Evolutionary conservation across 2,329 filamentous ascomycete genomes (phyloP).

Genomic region (Pseudogymnoascus sp.): DNA sequence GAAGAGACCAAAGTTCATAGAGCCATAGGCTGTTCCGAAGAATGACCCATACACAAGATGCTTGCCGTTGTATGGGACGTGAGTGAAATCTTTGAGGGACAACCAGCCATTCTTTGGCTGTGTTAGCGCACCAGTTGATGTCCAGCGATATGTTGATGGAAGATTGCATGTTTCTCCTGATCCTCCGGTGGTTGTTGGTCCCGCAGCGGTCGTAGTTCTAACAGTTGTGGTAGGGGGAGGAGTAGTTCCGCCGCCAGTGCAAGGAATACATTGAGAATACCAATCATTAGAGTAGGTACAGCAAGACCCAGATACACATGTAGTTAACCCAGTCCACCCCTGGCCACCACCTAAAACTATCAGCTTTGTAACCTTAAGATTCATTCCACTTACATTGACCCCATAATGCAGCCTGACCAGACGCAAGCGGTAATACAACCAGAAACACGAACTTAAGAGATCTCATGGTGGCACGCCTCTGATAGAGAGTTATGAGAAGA

Average conservation of each 20-base stretch:
- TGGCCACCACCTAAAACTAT: conserved; percentile 18
- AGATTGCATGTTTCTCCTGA: conserved; percentile 35
- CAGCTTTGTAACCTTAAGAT: background rate
- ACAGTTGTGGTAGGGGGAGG: background rate
- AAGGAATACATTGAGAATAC: conserved; percentile 19
- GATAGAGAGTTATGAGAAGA: background rate
- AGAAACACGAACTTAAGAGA: background rate
- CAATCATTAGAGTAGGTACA: conserved; percentile 20
- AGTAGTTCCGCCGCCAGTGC: conserved; percentile 9
- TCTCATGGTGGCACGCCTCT: background rate
- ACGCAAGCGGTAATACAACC: background rate
- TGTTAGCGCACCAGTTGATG: conserved; percentile 42
- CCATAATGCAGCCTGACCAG: conserved; percentile 4
- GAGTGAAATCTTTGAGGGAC: conserved; percentile 56
- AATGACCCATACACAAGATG: conserved; percentile 53
- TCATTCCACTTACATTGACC: background rate
- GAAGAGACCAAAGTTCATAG: conserved; percentile 50
- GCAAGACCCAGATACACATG: conserved; percentile 21
- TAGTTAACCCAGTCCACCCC: conserved; percentile 20
- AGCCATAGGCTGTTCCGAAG: conserved; percentile 42
- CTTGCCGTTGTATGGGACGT: conserved; percentile 45
- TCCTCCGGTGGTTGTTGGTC: background rate
- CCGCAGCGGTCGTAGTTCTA: background rate
- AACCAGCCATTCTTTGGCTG: conserved; percentile 46
- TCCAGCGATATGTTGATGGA: conserved; percentile 49